Conservation (phyloP, 2,329 filamentous ascomycete genomes). For the Fusarium sp. region DNA sequence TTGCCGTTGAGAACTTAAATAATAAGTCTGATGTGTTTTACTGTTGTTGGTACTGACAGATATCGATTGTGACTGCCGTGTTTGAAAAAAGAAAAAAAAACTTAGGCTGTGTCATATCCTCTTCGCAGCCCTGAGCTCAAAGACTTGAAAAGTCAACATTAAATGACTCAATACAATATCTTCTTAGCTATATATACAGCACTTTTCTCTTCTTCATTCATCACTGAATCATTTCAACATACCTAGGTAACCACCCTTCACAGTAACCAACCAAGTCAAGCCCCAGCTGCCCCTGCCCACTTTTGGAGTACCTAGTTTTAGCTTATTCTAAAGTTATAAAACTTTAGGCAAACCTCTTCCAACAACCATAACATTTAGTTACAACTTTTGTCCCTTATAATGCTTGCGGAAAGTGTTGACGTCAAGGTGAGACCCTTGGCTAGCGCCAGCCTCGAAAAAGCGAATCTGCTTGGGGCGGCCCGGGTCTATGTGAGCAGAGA, state of each 20-base stretch:
- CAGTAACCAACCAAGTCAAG: not conserved
- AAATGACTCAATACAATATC: not conserved
- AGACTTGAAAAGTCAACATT: not conserved
- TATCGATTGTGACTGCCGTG: not conserved
- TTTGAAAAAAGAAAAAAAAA: not conserved
- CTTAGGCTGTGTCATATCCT: not conserved
- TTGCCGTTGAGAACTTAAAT: not conserved
- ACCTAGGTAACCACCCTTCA: not conserved
- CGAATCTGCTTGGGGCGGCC: slow-evolving; percentile 56
- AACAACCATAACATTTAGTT: not conserved
- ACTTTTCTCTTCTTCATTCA: not conserved
- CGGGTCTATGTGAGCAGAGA: slow-evolving; percentile 62
- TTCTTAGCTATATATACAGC: not conserved
- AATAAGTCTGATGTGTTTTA: not conserved
- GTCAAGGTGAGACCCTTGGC: slow-evolving; percentile 57
- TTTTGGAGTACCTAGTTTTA: not conserved
- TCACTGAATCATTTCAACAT: not conserved
- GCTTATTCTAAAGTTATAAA: not conserved
- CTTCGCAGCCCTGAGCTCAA: not conserved
- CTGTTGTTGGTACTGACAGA: not conserved
- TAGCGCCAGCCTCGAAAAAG: slow-evolving; percentile 56
- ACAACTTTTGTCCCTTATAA: slow-evolving; percentile 16
- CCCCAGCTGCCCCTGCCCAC: not conserved
- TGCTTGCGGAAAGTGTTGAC: slow-evolving; percentile 52
- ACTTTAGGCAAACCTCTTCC: not conserved